These are phyloP conservation scores for Achlya hypogyna DNA, from an alignment of 352 stramenopile genomes.

Conservation along the genomic window DNA sequence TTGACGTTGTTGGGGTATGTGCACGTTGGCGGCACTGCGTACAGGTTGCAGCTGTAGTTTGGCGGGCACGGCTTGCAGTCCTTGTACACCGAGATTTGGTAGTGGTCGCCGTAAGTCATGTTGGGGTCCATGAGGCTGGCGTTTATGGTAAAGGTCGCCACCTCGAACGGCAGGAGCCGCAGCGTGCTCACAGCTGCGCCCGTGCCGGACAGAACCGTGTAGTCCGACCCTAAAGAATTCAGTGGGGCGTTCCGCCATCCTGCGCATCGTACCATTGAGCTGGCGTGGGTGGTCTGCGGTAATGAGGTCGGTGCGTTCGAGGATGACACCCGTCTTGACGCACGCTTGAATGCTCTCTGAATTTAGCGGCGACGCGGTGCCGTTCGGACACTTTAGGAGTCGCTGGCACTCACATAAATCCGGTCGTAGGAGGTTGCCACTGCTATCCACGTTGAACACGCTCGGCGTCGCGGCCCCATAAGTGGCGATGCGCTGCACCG, in stretches of 20 bases:
- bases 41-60: conserved; percentile 82
- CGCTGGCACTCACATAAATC: conserved; percentile 91
- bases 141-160: conserved; percentile 90
- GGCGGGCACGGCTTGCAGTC: conserved; percentile 93
- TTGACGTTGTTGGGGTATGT: conserved; percentile 54
- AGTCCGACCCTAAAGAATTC: conserved; percentile 32
- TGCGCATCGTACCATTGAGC: conserved; percentile 27
- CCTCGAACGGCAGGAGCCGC: conserved; percentile 79
- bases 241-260: too few relatives aligned
- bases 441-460: not conserved
- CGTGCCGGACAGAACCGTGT: conserved; percentile 61
- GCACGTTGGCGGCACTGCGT: conserved; percentile 37
- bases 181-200: conserved; percentile 52
- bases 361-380: conserved; percentile 62
- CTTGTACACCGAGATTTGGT: conserved; percentile 90
- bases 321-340: conserved; percentile 79
- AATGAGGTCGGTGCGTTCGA: conserved; percentile 80
- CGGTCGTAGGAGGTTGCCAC: conserved; percentile 46
- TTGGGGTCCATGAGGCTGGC: conserved; percentile 84
- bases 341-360: conserved; percentile 82
- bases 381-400: conserved; percentile 92
- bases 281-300: conserved; percentile 42
- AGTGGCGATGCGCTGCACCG: conserved; percentile 75
- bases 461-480: conserved; percentile 24
- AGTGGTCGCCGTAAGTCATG: conserved; percentile 95